Base-by-base conservation (phyloP, 2,329 filamentous ascomycete species). In the Paracoccidioides lutzii region DNA sequence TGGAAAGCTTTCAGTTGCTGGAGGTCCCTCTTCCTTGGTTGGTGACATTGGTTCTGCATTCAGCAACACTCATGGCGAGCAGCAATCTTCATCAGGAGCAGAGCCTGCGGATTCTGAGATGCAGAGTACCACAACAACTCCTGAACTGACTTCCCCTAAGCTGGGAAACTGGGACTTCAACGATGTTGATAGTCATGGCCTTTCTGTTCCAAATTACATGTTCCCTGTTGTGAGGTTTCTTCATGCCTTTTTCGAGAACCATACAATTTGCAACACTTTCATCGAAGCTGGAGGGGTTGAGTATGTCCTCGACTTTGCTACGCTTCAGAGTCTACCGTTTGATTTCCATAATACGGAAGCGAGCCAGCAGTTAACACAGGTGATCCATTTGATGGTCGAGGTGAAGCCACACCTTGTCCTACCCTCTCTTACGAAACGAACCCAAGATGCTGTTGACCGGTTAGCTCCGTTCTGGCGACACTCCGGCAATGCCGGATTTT, bases 221-320 rank as follows among this genome's bases (percentile, higher is more conserved):
- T 82, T 81, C 64, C 86, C 87, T 30, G 76, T 88, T 41, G 80
- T 85, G 58, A 85, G 82, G 52, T 98, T 98, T 67, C 72, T 98
- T 48, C 75, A 77, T 42, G 81, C 85, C 0, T 91, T 93, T 67
- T 81, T 93, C 57, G 80, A 81, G 59, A 95, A 94, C 64, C 77
- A 80, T 56, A 77, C 77, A 38, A 79, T 94, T 63, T 90, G 87
- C 69, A 74, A 77, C 15, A 79, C 80, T 30, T 91, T 96, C 65
- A 82, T 93, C 59, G 81, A 87, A 55, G 79, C 80, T 52, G 88
- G 90, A 56, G 93, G 89, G 5, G 82, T 91, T 30, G 89, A 96
- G 68, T 78, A 86, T 52, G 76, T 97, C 22, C 76, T 98, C 54
- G 89, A 96, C 65, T 81, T 96, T 55, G 85, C 85, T 43, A 88